A percentile compares a stretch with the other conserved stretches of the same genome.
Evolutionary conservation across 495 filamentous ascomycete genomes (phyloP).

Genomic region (Xylaria flabelliformis): DNA sequence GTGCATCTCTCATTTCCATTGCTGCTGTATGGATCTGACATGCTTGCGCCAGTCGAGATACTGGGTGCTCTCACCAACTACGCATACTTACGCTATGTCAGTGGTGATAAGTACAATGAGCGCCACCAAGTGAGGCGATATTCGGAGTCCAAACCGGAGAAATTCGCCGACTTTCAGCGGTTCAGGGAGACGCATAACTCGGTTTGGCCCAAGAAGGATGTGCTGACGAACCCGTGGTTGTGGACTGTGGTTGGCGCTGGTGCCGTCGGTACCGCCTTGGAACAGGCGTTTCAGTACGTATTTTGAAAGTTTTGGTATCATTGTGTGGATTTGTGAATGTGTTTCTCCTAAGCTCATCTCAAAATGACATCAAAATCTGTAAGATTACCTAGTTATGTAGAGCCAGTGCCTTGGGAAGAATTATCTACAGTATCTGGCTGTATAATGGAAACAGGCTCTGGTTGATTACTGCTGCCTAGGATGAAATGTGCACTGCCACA

Average conservation of each 20-base stretch:
- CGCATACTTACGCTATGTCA: conserved; percentile 59
- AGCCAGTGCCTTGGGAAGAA: no score
- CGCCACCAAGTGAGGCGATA: conserved; percentile 58
- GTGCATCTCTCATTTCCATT: conserved; percentile 59
- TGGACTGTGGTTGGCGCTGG: conserved; percentile 58
- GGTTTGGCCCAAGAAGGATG: conserved; percentile 60
- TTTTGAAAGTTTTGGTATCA: neutral
- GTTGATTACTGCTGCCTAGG: neutral
- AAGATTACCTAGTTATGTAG: no score
- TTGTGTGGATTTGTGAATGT: neutral
- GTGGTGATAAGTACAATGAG: conserved; percentile 62
- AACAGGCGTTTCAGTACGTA: conserved; percentile 31
- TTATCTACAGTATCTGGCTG: no score
- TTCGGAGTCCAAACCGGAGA: conserved; percentile 50
- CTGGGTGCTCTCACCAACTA: conserved; percentile 65
- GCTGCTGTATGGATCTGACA: conserved; percentile 56
- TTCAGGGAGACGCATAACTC: conserved; percentile 61
- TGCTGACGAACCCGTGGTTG: conserved; percentile 60
- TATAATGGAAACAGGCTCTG: no score
- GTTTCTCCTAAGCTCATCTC: neutral
- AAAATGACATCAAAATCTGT: no score
- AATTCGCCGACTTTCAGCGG: conserved; percentile 55
- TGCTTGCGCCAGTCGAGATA: conserved; percentile 58
- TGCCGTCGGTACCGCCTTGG: conserved; percentile 40
- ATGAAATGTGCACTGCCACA: neutral